These are phyloP conservation scores for Pichia sp. DNA, from an alignment of 1,139 yeast genomes.

Conservation along the genomic window DNA sequence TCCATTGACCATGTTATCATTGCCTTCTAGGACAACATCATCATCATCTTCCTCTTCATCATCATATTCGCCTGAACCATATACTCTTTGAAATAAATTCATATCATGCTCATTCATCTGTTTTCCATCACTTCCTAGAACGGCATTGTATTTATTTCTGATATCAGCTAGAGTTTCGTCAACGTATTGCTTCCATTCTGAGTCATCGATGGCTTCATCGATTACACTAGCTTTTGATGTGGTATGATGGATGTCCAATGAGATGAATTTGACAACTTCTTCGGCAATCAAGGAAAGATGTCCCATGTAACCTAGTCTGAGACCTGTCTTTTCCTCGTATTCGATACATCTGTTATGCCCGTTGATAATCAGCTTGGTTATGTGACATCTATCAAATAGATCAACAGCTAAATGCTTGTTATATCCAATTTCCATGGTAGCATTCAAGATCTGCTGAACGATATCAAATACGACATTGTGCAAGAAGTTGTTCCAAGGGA, in stretches of 20 bases:
- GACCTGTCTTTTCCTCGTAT: constrained; percentile 54
- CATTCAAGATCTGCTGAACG: constrained; percentile 92
- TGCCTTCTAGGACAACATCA: constrained; percentile 12
- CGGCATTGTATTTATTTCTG: constrained; percentile 92
- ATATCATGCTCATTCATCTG: constrained; percentile 33
- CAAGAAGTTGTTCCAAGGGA: constrained; percentile 97
- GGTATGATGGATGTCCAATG: constrained; percentile 48
- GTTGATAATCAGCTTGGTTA: constrained; percentile 72
- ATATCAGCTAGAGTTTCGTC: constrained; percentile 81
- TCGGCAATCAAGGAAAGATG: constrained; percentile 93
- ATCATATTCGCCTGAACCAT: constrained; percentile 38
- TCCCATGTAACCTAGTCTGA: constrained; percentile 94
- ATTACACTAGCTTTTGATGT: constrained; percentile 52
- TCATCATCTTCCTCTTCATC: constrained; percentile 21
- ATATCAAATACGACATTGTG: constrained; percentile 97
- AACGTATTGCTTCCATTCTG: constrained; percentile 82
- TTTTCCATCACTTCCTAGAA: constrained; percentile 76
- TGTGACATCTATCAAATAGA: constrained; percentile 71
- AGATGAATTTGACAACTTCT: constrained; percentile 92
- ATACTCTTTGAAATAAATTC: constrained; percentile 36
- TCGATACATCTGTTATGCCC: constrained; percentile 77
- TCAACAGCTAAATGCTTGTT: constrained; percentile 87
- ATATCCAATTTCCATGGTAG: constrained; percentile 90
- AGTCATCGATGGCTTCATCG: constrained; percentile 49
- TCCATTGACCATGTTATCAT: constrained; percentile 13